A percentile compares a stretch with the other conserved stretches of the same genome.
Evolutionary conservation across 352 stramenopile species (phyloP).

Genomic region (Pythium rishiriense): DNA sequence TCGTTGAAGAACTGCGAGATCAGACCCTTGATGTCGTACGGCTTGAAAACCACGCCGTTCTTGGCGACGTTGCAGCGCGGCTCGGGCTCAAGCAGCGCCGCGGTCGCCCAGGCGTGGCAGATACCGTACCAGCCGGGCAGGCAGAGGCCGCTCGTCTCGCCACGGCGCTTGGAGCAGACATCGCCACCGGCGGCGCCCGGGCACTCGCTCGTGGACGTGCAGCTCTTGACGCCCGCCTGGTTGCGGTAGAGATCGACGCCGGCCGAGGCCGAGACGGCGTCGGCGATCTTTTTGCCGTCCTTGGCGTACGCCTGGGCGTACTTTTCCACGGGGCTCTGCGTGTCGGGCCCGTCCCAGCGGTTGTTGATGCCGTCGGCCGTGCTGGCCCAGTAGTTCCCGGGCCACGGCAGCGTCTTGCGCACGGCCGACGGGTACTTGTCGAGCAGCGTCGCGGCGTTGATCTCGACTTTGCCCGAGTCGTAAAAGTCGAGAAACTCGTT

Average conservation of each 20-base stretch:
- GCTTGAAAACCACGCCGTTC: conserved; percentile 27
- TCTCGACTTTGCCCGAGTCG: background rate
- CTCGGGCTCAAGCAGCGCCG: conserved; percentile 25
- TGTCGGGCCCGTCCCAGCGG: conserved; percentile 32
- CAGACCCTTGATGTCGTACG: conserved; percentile 40
- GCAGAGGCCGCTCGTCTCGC: conserved; percentile 7
- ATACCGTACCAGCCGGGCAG: conserved; percentile 25
- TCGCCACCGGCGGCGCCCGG: no score
- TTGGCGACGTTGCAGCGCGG: conserved; percentile 25
- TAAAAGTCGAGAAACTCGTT: conserved; percentile 9
- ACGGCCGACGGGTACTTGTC: conserved; percentile 5
- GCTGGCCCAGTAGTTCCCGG: conserved; percentile 65
- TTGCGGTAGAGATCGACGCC: conserved; percentile 20
- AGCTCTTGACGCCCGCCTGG: conserved; percentile 2
- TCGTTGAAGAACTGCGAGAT: conserved; percentile 31
- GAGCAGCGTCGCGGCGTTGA: background rate
- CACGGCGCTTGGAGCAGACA: conserved; percentile 19
- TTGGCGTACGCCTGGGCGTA: conserved; percentile 27
- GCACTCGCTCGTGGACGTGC: conserved; percentile 17
- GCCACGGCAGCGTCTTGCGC: conserved; percentile 34
- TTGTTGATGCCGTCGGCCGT: conserved; percentile 71
- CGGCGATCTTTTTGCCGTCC: conserved; percentile 27
- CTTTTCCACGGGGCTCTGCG: conserved; percentile 31
- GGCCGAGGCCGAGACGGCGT: conserved; percentile 23
- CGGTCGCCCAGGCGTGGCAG: conserved; percentile 24